These are phyloP conservation scores for Gastrodia elata DNA, from an alignment of 106 monocot genomes.

Conservation along the genomic window DNA sequence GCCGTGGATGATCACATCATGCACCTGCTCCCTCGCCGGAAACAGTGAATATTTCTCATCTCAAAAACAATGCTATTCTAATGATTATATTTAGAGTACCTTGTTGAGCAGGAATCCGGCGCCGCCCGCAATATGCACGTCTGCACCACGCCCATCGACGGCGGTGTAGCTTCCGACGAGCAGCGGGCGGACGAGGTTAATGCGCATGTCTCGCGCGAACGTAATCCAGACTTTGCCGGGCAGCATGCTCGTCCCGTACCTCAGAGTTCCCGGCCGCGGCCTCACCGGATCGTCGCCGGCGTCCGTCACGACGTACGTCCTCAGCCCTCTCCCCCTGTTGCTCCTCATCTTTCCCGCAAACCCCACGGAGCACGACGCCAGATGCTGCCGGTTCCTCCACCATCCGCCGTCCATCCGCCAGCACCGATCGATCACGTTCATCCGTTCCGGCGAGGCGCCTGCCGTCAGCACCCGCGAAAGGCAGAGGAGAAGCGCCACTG, in stretches of 20 bases:
- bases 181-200: constrained; percentile 46
- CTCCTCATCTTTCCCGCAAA: constrained; percentile 72
- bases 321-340: constrained; percentile 35
- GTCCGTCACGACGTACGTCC: constrained; percentile 55
- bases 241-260: constrained; percentile 43
- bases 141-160: constrained; percentile 67
- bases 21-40: constrained; percentile 19
- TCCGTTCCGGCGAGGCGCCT: too few relatives aligned
- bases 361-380: constrained; percentile 59
- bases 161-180: constrained; percentile 47
- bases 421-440: constrained; percentile 38
- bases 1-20: constrained; percentile 66
- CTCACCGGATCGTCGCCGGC: constrained; percentile 42
- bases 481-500: too few relatives aligned
- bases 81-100: constrained; percentile 2
- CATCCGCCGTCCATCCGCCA: constrained; percentile 41
- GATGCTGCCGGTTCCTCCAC: constrained; percentile 38
- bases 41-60: background rate
- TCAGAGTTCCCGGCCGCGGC: constrained; percentile 51
- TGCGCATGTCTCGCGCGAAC: constrained; percentile 45
- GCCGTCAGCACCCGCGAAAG: too few relatives aligned
- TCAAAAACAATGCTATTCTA: background rate
- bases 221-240: constrained; percentile 69
- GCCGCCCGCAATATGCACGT: constrained; percentile 67
- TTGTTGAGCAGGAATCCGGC: constrained; percentile 33